phyloP scores from a whole-genome alignment of 768 basidiomycete genomes.

The Lanmaoa pseudosensibilis region DNA sequence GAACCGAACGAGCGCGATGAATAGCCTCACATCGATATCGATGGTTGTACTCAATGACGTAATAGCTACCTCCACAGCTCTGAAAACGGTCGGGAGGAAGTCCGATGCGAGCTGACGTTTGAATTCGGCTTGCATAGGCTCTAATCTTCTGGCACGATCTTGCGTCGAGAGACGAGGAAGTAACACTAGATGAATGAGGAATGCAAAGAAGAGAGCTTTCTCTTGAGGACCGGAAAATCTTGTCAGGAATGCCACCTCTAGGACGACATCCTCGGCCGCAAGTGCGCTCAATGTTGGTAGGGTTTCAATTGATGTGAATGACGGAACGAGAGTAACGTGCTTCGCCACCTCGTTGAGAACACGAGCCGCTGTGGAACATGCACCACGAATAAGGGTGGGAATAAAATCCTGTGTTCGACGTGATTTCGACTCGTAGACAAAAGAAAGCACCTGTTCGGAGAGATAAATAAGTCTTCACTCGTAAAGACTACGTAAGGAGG shows the following conservation, averaged over 20 bases:
- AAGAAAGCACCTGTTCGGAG: conserved; percentile 51
- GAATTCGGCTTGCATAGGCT: conserved; percentile 32
- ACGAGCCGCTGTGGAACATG: conserved; percentile 6
- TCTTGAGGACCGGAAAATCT: conserved; percentile 6
- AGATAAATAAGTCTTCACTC: neutral
- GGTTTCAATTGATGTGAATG: neutral
- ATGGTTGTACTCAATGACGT: conserved; percentile 25
- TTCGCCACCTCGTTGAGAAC: conserved; percentile 7
- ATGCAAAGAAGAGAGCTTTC: conserved; percentile 34
- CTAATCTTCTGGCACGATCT: conserved; percentile 40
- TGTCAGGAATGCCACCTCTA: conserved; percentile 7
- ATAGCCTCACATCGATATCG: conserved; percentile 58
- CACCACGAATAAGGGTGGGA: conserved; percentile 7
- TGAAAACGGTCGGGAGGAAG: conserved; percentile 45
- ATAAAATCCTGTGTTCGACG: conserved; percentile 14
- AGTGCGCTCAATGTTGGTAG: neutral
- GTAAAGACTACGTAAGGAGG: neutral
- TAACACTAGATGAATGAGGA: conserved; percentile 41
- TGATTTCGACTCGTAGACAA: conserved; percentile 50
- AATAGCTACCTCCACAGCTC: conserved; percentile 29
- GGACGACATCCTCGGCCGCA: conserved; percentile 6
- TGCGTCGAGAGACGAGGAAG: conserved; percentile 38
- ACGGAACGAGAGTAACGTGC: neutral
- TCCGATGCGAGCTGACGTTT: conserved; percentile 29
- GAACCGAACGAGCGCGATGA: conserved; percentile 44